A percentile compares a stretch with the other conserved stretches of the same genome.
These are phyloP conservation scores for Schizothecium vesticola DNA, from an alignment of 495 filamentous ascomycete genomes.

Conservation along the genomic window DNA sequence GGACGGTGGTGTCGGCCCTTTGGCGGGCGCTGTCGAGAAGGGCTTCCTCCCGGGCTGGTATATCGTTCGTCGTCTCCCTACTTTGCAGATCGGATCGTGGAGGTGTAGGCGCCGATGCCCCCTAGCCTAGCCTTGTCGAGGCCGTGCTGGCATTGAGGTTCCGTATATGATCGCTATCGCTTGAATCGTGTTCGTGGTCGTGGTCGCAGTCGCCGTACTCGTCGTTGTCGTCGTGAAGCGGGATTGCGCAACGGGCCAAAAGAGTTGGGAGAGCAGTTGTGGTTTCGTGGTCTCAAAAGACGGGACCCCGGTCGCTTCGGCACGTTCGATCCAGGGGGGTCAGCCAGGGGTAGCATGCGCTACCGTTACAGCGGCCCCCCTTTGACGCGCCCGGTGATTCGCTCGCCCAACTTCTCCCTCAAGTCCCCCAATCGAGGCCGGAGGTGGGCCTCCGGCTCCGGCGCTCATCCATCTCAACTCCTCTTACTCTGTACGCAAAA, in stretches of 20 bases:
- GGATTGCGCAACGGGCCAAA: background rate
- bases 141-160: background rate
- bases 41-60: no score
- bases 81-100: background rate
- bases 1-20: background rate
- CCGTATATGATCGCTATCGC: background rate
- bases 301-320: background rate
- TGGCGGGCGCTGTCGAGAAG: background rate
- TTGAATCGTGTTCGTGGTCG: background rate
- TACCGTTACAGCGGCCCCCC: background rate
- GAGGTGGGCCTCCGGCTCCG: background rate
- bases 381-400: background rate
- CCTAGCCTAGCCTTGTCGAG: background rate
- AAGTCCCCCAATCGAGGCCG: background rate
- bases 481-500: no score
- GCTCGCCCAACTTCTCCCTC: background rate
- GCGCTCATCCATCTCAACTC: background rate
- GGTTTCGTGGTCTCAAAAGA: background rate
- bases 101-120: background rate
- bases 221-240: background rate
- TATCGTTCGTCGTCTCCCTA: background rate
- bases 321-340: background rate
- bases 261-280: background rate
- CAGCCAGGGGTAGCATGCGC: background rate
- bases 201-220: background rate